These are phyloP conservation scores for Toxoplasma gondii DNA, from an alignment of 169 alveolate genomes.

Conservation along the genomic window DNA sequence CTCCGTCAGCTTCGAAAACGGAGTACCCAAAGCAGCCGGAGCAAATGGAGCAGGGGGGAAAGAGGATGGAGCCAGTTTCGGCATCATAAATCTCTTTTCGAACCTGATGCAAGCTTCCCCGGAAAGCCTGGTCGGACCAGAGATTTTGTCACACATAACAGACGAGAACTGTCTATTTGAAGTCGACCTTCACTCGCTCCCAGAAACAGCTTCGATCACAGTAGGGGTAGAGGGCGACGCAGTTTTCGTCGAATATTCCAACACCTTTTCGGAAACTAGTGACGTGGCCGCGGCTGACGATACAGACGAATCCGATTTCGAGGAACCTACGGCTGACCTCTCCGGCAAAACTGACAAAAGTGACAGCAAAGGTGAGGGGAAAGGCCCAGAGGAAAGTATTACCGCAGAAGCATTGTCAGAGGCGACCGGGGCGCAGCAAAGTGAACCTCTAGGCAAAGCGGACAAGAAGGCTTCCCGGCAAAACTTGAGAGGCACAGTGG, in stretches of 20 bases:
- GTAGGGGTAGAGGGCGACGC: conserved; percentile 33
- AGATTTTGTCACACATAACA: background rate
- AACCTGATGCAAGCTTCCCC: background rate
- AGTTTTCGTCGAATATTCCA: conserved; percentile 22
- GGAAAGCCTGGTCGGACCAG: background rate
- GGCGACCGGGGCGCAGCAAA: background rate
- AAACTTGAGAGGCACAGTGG: background rate
- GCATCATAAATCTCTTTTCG: background rate
- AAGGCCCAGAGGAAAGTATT: background rate
- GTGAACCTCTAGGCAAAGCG: background rate
- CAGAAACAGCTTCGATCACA: background rate
- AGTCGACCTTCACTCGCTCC: background rate
- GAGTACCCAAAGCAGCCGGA: background rate
- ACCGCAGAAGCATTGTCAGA: background rate
- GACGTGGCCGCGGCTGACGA: background rate
- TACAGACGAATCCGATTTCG: background rate
- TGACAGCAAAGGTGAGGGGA: background rate
- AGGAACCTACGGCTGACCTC: too few species aligned
- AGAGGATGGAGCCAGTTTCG: background rate
- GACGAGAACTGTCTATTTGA: conserved; percentile 11
- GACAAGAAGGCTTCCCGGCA: background rate
- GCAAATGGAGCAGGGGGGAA: background rate
- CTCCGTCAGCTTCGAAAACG: background rate
- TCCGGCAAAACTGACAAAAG: too few species aligned
- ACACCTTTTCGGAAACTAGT: background rate